Evolutionary conservation across 768 basidiomycete genomes (phyloP), one percentile per base, ranked within the genome.

Genomic region (Auricularia heimuer): DNA sequence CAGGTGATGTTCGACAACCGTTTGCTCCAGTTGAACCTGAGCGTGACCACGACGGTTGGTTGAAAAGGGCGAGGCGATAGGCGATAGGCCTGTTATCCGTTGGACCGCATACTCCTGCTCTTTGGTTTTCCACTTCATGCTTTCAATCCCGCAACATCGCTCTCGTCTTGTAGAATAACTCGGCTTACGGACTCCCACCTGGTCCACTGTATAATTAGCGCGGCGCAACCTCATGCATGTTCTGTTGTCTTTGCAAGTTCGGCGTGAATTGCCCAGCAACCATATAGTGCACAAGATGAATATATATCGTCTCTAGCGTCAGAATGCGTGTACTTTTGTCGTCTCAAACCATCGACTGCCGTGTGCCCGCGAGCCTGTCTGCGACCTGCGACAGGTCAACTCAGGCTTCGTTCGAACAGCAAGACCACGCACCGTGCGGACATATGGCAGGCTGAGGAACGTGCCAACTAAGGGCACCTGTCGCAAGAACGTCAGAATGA

Each of bases 401-500:
- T 18, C 58, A 42, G 6, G 29, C 6, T 35, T 21, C 8, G 54
- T 65, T n/a, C 79, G 85, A 77, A 73, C 8, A 61, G 16, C 37
- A 65, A 29, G 34, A 29, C 51, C 16, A 69, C 64, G 61, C 8
- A 97, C 96, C 64, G 82, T 81, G 72, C 90, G 81, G 71, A 98
- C 86, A 73, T 91, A 95, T 1, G 97, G 95, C 68, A 98, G 72
- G 3, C 90, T 89, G 61, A 99, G 76, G 67, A 91, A 75, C 0
- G 86, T 92, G 34, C 97, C 96, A 65, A 99, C 82, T 68, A 97
- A 86, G 3, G 97, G 96, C 58, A 98, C 74, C 77, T 98, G 96
- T 64, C 95, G 84, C 68, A 98, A 77, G 81, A 98, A 98, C n/a
- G 93, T 94, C 62, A 99, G 80, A 64, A 99, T 89, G 66, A 98